Conservation (phyloP, 805 yeast species). For the Teunomyces funiuensis region DNA sequence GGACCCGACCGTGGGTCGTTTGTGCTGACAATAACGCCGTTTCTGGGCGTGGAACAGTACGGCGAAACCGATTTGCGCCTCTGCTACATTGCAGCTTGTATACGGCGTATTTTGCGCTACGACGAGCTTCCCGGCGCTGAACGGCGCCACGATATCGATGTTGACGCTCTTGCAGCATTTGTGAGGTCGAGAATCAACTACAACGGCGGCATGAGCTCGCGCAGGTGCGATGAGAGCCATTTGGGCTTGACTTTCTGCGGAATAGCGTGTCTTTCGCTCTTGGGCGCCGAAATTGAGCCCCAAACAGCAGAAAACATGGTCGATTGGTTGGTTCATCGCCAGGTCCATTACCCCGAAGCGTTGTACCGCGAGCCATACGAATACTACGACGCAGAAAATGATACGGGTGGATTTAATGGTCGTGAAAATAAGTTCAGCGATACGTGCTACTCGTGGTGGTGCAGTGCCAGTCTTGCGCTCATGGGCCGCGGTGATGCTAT, state of each 20-base stretch:
- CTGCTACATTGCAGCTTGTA: slow-evolving; percentile 70
- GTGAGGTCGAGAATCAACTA: slow-evolving; percentile 28
- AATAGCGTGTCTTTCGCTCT: slow-evolving; percentile 54
- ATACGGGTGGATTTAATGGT: slow-evolving; percentile 83
- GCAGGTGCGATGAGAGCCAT: slow-evolving; percentile 63
- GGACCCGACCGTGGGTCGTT: slow-evolving; percentile 36
- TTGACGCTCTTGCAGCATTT: slow-evolving; percentile 36
- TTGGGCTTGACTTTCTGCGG: slow-evolving; percentile 89
- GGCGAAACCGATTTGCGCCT: slow-evolving; percentile 76
- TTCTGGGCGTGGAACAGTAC: slow-evolving; percentile 21
- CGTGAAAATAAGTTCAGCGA: slow-evolving; percentile 82
- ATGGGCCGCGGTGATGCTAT: slow-evolving; percentile 27
- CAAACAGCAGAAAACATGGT: background rate
- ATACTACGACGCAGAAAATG: slow-evolving; percentile 40
- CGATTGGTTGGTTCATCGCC: slow-evolving; percentile 64
- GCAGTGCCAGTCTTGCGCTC: slow-evolving; percentile 54
- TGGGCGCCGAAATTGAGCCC: slow-evolving; percentile 20
- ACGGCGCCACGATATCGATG: slow-evolving; percentile 41
- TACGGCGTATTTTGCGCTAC: slow-evolving; percentile 51
- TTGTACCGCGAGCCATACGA: slow-evolving; percentile 34
- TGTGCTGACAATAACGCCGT: slow-evolving; percentile 29
- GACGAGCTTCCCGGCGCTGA: slow-evolving; percentile 27
- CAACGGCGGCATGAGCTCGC: slow-evolving; percentile 74
- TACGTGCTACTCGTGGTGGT: slow-evolving; percentile 90
- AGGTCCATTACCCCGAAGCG: slow-evolving; percentile 39